Evolutionary conservation across 495 filamentous ascomycete species (phyloP), one percentile per base, ranked within the genome.

Genomic region (Aspergillus funiculosus): DNA sequence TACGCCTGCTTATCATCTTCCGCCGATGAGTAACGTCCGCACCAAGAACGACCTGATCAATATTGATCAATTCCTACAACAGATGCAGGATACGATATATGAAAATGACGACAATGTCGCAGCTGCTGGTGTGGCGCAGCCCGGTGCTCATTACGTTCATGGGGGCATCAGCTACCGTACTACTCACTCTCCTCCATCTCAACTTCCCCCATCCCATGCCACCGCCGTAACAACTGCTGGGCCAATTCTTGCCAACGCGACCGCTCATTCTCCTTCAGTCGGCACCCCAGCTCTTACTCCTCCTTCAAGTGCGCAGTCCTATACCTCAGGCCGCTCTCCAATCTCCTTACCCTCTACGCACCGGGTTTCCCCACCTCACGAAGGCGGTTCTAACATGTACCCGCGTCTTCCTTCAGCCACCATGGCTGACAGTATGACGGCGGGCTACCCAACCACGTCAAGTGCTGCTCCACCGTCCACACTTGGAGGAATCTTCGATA

Each of bases 11-110:
- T 94, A 90, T 58, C 76, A 82, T 30, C 74, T 97, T 15, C 91
- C 91, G 17, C 80, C 84, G 5, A 83, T 91, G 74, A 81, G 84
- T 11, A 89, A 94, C 48, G 72, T 95, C 27, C 80, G 89, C 50
- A 95, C 89, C 43, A 96, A 97, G 78, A 87, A 78, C 53, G 91
- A 99, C 52, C 72, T 99, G 18, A 73, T 89, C 58, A 83, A 90
- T 60, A 86, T 95, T 59, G 91, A 97, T 64, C 82, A 89, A 48
- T 84, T 95, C 69, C 75, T 99, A 27, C 87, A 95, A 64, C 87
- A 95, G 65, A 89, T 97, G 75, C 89, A 95, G 57, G 76, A 81
- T 50, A 95, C 91, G 6, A 85, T 96, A 20, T 97, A 96, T 60
- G 91, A 96, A 64, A 91, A 80, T 56, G 81, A 89, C 17, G 85